Evolutionary conservation across 2,329 filamentous ascomycete genomes (phyloP), one percentile per base, ranked within the genome.

Genomic region (Hypomyces rosellus): DNA sequence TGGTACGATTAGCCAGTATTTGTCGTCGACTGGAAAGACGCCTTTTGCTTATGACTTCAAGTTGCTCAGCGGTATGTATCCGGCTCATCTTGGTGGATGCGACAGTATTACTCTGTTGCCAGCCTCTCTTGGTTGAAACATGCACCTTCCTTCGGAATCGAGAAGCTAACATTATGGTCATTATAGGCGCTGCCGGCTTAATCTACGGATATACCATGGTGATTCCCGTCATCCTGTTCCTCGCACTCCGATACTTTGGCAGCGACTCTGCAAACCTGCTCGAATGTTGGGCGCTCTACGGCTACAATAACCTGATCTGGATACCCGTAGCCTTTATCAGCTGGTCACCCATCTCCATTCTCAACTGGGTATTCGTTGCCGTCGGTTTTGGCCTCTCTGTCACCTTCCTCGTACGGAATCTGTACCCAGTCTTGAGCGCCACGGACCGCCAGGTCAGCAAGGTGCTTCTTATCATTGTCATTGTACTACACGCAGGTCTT

Each of bases 261-360:
- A 93, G 89, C 69, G 90, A 96, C 66, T 88, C 84, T 50, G 91
- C 92, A 55, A 95, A 96, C 69, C 74, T 99, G 53, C 80, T 99
- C 58, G 93, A 99, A 74, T 96, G 90, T 75, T 91, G 89, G 84
- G 88, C 90, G 53, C 75, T 99, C 34, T 99, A 97, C 69, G 93
- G 93, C 49, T 99, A 99, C 74, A 82, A 87, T 51, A 99, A 99
- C 72, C 75, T 99, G 62, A 89, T 99, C 64, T 99, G 93, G 93
- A 91, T 99, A 60, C 89, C 87, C 2, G 91, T 99, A 40, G 91
- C 93, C 44, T 72, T 95, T 55, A 88, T 96, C 59, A 90, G 86
- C 65, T 96, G 91, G 88, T 92, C 87, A 56, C 86, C 87, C 48
- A 74, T 96, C 60, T 84, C 82, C 49, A 82, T 89, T 50, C 80